Percentiles rank a stretch among this genome's conserved stretches.
Conservation (phyloP, 1,284 basidiomycete species). For the Malassezia pachydermatis region DNA sequence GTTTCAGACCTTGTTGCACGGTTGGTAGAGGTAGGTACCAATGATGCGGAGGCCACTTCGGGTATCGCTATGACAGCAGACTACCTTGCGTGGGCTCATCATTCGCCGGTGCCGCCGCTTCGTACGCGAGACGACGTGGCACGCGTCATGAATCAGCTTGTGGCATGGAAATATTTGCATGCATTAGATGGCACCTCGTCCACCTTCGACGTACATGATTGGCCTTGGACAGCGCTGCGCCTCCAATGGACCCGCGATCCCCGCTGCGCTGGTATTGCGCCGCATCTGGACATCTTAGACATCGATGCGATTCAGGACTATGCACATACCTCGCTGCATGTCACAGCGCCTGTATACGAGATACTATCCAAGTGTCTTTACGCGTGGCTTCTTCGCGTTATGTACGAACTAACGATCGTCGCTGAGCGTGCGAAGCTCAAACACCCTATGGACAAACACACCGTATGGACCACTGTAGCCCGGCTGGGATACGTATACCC, state of each 20-base stretch:
- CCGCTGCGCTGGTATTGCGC: too few relatives aligned
- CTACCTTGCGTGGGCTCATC: background rate
- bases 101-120: background rate
- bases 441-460: background rate
- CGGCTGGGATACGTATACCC: conserved; percentile 5
- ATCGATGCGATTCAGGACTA: too few relatives aligned
- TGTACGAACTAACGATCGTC: conserved; percentile 12
- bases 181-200: too few relatives aligned
- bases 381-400: conserved; percentile 3
- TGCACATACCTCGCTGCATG: too few relatives aligned
- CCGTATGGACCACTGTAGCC: conserved; percentile 12
- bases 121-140: background rate
- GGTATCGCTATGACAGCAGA: background rate
- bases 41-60: background rate
- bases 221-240: too few relatives aligned
- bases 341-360: background rate
- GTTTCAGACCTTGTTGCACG: too few relatives aligned
- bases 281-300: too few relatives aligned
- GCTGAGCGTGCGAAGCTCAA: conserved; percentile 1
- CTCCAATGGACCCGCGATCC: too few relatives aligned
- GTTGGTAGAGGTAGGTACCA: too few relatives aligned
- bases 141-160: background rate
- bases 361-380: background rate
- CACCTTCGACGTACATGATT: too few relatives aligned
- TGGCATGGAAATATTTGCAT: background rate